Evolutionary conservation across 2,329 filamentous ascomycete species (phyloP), one percentile per base, ranked within the genome.

Genomic region (Diaporthe nobilis): DNA sequence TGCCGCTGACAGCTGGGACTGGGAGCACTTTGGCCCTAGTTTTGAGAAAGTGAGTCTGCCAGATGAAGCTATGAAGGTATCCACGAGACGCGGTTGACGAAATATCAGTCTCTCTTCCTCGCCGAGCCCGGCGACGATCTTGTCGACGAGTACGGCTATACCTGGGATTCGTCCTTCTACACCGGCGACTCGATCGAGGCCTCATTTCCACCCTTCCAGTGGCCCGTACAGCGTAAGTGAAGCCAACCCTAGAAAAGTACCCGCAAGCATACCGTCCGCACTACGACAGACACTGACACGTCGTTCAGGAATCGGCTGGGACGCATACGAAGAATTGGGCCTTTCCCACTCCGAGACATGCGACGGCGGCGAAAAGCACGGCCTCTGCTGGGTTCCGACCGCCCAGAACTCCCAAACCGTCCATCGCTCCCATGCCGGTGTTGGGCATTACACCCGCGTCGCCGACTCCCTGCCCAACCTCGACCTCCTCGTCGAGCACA

Each of bases 131-230:
- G 44, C 28, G 44, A 34, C 12, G 28, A 67, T 51, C 61, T 67
- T 67, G 61, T 67, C 12, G 28, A 49, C 28, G 20, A 67, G 61
- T 67, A 49, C 44, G 28, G 28, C 28, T 67, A 49, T 34, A 51
- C 61, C 61, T 67, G 61, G 61, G 20, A 67, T 6, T 49, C 61
- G 9, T 49, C 44, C 17, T 67, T 67, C 12, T 67, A 49, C 28
- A 37, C 28, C 17, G 61, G 61, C 10, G 61, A 67, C 28, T 67
- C 61, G 44, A 67, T 67, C 61, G 61, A 67, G 61, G 61, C 2
- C 44, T 67, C 61, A n/a, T 67, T 67, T 12, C 61, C 61, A 67
- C 61, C 61, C 5, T 67, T 67, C 20, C 61, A 67, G 25, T 67
- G 61, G 61, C 61, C 44, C 6, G 12, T 51, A 49, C 61, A 67